These are phyloP conservation scores for Aspergillus novoparasiticus DNA, from an alignment of 2,329 filamentous ascomycete genomes.

Conservation along the genomic window DNA sequence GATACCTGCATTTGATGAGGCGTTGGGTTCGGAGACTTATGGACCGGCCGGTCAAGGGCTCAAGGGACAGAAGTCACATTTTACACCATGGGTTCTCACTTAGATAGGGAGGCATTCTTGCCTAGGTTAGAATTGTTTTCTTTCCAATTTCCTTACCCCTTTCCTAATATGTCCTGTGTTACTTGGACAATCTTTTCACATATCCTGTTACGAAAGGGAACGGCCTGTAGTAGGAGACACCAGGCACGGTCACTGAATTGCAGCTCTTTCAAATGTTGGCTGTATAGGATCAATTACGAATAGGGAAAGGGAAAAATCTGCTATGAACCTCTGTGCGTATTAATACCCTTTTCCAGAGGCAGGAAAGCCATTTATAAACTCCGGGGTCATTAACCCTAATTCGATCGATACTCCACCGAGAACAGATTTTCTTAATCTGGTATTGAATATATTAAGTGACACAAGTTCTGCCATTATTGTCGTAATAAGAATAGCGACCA, in stretches of 20 bases:
- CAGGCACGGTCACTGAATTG: not conserved
- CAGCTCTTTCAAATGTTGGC: not conserved
- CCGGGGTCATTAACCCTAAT: not conserved
- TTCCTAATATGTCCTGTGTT: not conserved
- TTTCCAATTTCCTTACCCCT: not conserved
- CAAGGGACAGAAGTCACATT: not conserved
- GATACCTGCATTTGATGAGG: slow-evolving; percentile 4
- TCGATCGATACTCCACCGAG: not conserved
- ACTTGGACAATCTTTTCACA: not conserved
- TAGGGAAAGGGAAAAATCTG: not conserved
- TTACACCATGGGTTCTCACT: not conserved
- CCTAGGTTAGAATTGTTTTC: not conserved
- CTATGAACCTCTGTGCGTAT: not conserved
- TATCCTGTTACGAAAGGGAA: not conserved
- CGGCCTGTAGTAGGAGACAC: not conserved
- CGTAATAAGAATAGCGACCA: not conserved
- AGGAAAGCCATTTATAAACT: too few relatives aligned
- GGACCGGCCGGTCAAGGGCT: not conserved
- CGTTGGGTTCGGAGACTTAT: not conserved
- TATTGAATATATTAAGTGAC: not conserved
- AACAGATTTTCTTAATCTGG: not conserved
- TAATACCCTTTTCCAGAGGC: not conserved
- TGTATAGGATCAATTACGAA: not conserved
- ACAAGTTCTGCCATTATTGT: not conserved
- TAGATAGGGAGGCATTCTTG: not conserved